Evolutionary conservation across 2,329 filamentous ascomycete species (phyloP).

Genomic region (Stachybotrys echinatus): DNA sequence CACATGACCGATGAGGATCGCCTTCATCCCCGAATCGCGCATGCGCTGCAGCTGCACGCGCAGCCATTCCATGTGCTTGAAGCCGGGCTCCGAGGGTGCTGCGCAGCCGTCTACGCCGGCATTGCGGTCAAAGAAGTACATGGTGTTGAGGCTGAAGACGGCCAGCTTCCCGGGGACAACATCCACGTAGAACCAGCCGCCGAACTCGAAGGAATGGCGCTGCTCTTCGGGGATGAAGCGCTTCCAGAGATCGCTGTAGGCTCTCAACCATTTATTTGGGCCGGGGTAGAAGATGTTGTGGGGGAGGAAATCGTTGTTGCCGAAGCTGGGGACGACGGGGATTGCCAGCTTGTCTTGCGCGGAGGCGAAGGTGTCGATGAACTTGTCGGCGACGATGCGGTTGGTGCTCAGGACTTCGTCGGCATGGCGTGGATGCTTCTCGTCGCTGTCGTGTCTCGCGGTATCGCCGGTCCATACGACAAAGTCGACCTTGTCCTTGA

Average conservation of each 20-base stretch:
- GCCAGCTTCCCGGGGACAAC: slow-evolving; percentile 81
- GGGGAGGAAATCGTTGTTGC: slow-evolving; percentile 96
- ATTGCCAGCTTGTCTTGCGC: slow-evolving; percentile 56
- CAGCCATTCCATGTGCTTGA: slow-evolving; percentile 94
- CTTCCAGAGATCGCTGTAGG: slow-evolving; percentile 74
- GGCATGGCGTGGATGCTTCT: slow-evolving; percentile 68
- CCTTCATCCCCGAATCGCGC: slow-evolving; percentile 83
- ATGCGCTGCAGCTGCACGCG: slow-evolving; percentile 81
- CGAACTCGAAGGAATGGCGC: slow-evolving; percentile 82
- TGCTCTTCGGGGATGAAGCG: slow-evolving; percentile 89
- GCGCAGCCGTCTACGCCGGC: slow-evolving; percentile 89
- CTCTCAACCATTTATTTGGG: slow-evolving; percentile 79
- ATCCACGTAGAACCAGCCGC: slow-evolving; percentile 92
- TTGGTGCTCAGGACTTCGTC: slow-evolving; percentile 77
- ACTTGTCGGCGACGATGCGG: slow-evolving; percentile 66
- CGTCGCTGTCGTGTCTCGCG: slow-evolving; percentile 84
- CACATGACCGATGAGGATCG: slow-evolving; percentile 89
- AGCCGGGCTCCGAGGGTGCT: slow-evolving; percentile 75
- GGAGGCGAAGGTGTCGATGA: slow-evolving; percentile 67
- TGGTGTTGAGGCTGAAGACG: slow-evolving; percentile 90
- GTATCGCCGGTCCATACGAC: slow-evolving; percentile 92
- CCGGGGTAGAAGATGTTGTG: slow-evolving; percentile 89
- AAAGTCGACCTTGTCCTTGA: slow-evolving; percentile 79
- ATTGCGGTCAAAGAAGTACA: slow-evolving; percentile 95
- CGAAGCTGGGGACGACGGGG: slow-evolving; percentile 83